phyloP scores from a whole-genome alignment of 305 asterid genomes.

The Fraxinus sp. region DNA sequence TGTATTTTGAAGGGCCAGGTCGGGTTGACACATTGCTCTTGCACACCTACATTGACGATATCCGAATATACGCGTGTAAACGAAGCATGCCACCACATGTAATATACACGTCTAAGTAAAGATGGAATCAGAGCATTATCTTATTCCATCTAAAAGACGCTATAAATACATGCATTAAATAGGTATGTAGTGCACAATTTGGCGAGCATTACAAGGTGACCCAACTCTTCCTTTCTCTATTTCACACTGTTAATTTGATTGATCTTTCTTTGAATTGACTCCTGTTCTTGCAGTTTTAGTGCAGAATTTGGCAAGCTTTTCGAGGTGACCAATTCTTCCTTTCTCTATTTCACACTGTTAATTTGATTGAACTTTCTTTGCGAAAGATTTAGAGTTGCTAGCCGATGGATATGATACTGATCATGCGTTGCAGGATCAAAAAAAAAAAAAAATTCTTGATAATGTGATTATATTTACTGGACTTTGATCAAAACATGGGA shows the following conservation, averaged over 20 bases:
- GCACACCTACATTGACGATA: background rate
- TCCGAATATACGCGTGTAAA: background rate
- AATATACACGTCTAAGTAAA: slow-evolving; percentile 37
- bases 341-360: background rate
- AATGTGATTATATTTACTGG: background rate
- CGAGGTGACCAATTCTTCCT: background rate
- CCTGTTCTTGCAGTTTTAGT: background rate
- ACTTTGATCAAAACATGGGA: background rate
- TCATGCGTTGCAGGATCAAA: background rate
- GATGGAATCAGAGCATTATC: slow-evolving; percentile 30
- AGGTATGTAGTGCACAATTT: slow-evolving; percentile 9
- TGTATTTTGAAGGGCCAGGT: background rate
- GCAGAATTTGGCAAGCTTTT: background rate
- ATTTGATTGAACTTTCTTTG: background rate
- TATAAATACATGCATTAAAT: slow-evolving; percentile 12
- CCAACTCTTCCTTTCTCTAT: background rate
- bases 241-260: background rate
- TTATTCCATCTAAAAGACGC: background rate
- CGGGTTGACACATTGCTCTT: background rate
- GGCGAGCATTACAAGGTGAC: slow-evolving; percentile 27
- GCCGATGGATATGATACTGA: background rate
- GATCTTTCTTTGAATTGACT: background rate
- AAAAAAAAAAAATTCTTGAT: background rate
- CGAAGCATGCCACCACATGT: background rate
- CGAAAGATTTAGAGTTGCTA: background rate